Evolutionary conservation across 495 filamentous ascomycete species (phyloP).

Genomic region (Hyaloscypha finlandica): DNA sequence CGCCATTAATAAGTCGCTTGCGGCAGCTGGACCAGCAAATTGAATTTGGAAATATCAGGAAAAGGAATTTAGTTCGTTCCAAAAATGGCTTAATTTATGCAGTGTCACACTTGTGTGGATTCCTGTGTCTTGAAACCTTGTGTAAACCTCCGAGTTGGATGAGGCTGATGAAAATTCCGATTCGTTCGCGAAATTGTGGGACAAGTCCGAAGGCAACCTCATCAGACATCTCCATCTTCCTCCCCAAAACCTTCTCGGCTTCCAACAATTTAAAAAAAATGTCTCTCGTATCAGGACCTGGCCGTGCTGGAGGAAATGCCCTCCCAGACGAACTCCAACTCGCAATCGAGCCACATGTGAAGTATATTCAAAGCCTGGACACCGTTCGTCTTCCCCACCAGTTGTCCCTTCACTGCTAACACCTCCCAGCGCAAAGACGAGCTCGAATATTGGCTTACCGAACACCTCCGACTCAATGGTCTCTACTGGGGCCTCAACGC

Average conservation of each 20-base stretch:
- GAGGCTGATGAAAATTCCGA: conserved; percentile 6
- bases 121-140: neutral
- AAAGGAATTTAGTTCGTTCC: neutral
- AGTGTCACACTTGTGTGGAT: neutral
- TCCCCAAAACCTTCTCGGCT: neutral
- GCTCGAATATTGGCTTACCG: conserved; percentile 95
- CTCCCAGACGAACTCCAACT: conserved; percentile 59
- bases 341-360: conserved; percentile 76
- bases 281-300: conserved; percentile 34
- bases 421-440: conserved; percentile 73
- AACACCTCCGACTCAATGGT: conserved; percentile 91
- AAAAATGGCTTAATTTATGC: too few relatives aligned
- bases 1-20: neutral
- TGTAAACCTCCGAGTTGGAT: neutral
- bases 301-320: conserved; percentile 18
- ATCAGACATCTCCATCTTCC: neutral
- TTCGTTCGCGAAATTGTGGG: conserved; percentile 12
- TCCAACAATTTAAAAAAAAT: conserved; percentile 15
- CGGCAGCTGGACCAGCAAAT: neutral
- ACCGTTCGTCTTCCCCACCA: conserved; percentile 55
- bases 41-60: neutral
- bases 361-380: conserved; percentile 92
- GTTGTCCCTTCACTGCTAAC: conserved; percentile 11
- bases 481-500: conserved; percentile 95
- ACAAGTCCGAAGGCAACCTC: conserved; percentile 3